Base-by-base conservation (phyloP, 2,329 filamentous ascomycete species). In the Ilyonectria sp. region DNA sequence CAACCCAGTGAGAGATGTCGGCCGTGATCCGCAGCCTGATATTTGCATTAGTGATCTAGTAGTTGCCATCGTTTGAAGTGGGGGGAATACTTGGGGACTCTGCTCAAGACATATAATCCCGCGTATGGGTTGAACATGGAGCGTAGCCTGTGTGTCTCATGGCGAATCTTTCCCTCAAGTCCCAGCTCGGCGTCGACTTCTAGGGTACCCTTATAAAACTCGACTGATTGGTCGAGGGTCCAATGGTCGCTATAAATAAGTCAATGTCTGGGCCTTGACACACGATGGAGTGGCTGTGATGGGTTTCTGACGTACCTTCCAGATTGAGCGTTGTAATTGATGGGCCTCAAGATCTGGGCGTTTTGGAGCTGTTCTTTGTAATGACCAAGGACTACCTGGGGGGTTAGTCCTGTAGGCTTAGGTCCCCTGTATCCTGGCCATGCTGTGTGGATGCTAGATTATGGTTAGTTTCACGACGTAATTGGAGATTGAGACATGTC, bases 161-260 rank as follows among this genome's bases (percentile, higher is more conserved):
- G 78, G 58, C 67, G 74, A 3, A 80, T 75, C 7, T 65, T 71
- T 4, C 78, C 79, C 2, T 69, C 35, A 1, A 80, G 68, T 0
- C 78, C 79, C 5, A 79, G 57, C 55, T 79, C 77, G 3, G 71
- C 70, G 17, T 80, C 77, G 9, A 80, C 68, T 13, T 72, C 54
- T 3, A 80, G 69, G 1, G 78, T 78, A 4, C 70, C 70, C n/a
- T 73, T 46, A 65, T 77, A 81, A 49, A 80, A 80, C 35, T 76
- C 69, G 5, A 80, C 75, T 1, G 78, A 77, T 17, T 80, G 73
- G 17, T 80, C 78, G 2, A 74, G 54, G 5, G 72, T 71, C 75
- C 77, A 80, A 23, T 72, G 63, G 37, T 80, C 79, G 15, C 79
- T 80, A 21, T 23, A 26, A 35, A 29, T 23, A 7, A 8, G n/a